Conservation (phyloP, 1,284 basidiomycete species). For the Leccinum subrobustum region DNA sequence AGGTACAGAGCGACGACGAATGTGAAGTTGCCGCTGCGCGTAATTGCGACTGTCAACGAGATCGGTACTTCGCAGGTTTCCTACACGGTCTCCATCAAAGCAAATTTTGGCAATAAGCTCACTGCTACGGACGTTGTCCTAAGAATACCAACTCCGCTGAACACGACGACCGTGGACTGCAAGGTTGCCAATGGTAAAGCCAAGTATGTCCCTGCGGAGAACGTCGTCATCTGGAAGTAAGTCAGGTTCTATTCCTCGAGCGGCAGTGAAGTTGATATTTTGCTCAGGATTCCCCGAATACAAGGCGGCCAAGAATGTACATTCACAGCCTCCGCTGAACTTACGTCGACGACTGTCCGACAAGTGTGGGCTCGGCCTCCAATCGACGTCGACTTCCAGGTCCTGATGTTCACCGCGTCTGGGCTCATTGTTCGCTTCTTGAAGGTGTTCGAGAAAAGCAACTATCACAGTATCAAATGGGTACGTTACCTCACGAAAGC, state of each 20-base stretch:
- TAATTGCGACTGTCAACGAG: conserved; percentile 92
- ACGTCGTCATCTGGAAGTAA: conserved; percentile 97
- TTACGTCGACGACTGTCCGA: conserved; percentile 84
- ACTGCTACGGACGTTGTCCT: conserved; percentile 92
- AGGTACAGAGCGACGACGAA: conserved; percentile 96
- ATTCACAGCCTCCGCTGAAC: conserved; percentile 78
- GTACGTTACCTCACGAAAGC: conserved; percentile 89
- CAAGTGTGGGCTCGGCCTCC: conserved; percentile 98
- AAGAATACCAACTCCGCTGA: conserved; percentile 93
- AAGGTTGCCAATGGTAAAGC: conserved; percentile 93
- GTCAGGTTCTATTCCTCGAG: conserved; percentile 35
- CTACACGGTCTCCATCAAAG: conserved; percentile 87
- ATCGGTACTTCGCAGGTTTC: conserved; percentile 89
- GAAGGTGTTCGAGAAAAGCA: conserved; percentile 97
- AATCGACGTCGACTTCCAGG: conserved; percentile 97
- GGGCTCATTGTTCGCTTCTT: conserved; percentile 95
- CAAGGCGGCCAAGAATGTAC: conserved; percentile 93
- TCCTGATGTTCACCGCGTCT: conserved; percentile 97
- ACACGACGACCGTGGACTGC: conserved; percentile 89
- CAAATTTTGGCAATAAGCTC: conserved; percentile 89
- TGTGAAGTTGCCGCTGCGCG: conserved; percentile 89
- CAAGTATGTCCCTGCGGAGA: conserved; percentile 95
- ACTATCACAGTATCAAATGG: conserved; percentile 93
- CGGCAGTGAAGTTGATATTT: conserved; percentile 3
- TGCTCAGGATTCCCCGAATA: conserved; percentile 78